Conservation (phyloP, 352 stramenopile genomes). For the Globisporangium okanoganense region DNA sequence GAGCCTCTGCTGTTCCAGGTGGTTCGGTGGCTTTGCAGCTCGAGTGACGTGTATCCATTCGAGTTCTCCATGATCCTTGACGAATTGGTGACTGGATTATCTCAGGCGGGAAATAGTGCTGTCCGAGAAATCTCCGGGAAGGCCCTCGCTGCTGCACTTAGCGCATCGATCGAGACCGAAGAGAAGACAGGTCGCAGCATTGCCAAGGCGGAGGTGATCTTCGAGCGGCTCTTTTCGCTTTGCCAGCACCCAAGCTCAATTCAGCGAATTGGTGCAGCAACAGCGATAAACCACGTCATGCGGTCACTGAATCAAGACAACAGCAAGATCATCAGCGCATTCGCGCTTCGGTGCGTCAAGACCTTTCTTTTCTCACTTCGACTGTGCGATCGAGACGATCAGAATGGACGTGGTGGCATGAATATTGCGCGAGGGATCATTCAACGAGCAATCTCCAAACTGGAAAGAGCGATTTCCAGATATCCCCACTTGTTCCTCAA, state of each 20-base stretch:
- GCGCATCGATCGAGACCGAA: slow-evolving; percentile 35
- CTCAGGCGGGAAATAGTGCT: slow-evolving; percentile 38
- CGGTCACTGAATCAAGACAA: slow-evolving; percentile 59
- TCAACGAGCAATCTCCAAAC: slow-evolving; percentile 49
- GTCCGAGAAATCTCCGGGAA: slow-evolving; percentile 62
- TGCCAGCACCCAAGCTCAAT: slow-evolving; percentile 57
- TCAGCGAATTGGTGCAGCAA: slow-evolving; percentile 59
- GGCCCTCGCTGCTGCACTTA: slow-evolving; percentile 54
- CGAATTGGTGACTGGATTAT: slow-evolving; percentile 49
- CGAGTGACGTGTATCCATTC: slow-evolving; percentile 53
- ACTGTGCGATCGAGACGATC: slow-evolving; percentile 44
- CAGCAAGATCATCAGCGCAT: slow-evolving; percentile 38
- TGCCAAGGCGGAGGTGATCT: slow-evolving; percentile 42
- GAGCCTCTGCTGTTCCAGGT: slow-evolving; percentile 73
- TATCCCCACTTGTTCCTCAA: slow-evolving; percentile 48
- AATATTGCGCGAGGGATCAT: slow-evolving; percentile 56
- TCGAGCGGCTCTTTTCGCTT: slow-evolving; percentile 70
- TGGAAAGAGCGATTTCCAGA: slow-evolving; percentile 51
- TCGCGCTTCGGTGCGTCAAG: slow-evolving; percentile 62
- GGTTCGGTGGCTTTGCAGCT: slow-evolving; percentile 59
- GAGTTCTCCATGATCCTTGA: slow-evolving; percentile 66
- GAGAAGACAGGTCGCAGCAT: slow-evolving; percentile 7
- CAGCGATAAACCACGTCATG: slow-evolving; percentile 68
- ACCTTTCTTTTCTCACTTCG: slow-evolving; percentile 63
- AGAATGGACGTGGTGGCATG: slow-evolving; percentile 24